A percentile compares a stretch with the other conserved stretches of the same genome.
Conservation (phyloP, 2,329 filamentous ascomycete genomes). For the Verticillium tricorpus region DNA sequence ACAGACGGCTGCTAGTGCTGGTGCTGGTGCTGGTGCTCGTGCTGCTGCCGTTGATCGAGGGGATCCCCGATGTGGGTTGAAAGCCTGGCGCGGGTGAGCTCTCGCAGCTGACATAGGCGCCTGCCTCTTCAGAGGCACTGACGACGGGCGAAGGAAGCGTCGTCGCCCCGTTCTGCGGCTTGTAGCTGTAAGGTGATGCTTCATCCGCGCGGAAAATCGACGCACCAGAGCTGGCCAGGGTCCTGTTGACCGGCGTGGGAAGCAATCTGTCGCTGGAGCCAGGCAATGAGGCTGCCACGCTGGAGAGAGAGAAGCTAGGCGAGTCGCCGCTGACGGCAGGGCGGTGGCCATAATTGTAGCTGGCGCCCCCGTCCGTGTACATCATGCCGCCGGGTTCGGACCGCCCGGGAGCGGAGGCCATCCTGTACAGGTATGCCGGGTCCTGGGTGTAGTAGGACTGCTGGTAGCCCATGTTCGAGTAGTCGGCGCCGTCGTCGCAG, state of each 20-base stretch:
- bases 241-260: slow-evolving; percentile 29
- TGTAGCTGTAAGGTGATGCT: neutral
- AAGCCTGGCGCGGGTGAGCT: slow-evolving; percentile 6
- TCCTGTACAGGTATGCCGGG: slow-evolving; percentile 22
- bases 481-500: slow-evolving; percentile 32
- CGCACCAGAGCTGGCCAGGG: slow-evolving; percentile 21
- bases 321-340: slow-evolving; percentile 17
- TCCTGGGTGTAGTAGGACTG: slow-evolving; percentile 32
- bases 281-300: slow-evolving; percentile 35
- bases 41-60: slow-evolving; percentile 6
- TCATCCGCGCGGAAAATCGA: slow-evolving; percentile 21
- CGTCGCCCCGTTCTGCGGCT: neutral
- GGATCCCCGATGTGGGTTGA: slow-evolving; percentile 4
- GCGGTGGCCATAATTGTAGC: slow-evolving; percentile 33
- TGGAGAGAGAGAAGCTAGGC: slow-evolving; percentile 34
- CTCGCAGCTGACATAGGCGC: slow-evolving; percentile 6
- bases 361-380: slow-evolving; percentile 29
- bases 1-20: slow-evolving; percentile 3
- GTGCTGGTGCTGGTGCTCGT: neutral
- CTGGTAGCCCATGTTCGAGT: slow-evolving; percentile 27
- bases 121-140: slow-evolving; percentile 3
- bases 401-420: slow-evolving; percentile 21
- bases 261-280: slow-evolving; percentile 26
- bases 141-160: slow-evolving; percentile 11
- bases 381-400: slow-evolving; percentile 17